Base-by-base conservation (phyloP, 2,329 filamentous ascomycete genomes). In the Fusarium paranaense region DNA sequence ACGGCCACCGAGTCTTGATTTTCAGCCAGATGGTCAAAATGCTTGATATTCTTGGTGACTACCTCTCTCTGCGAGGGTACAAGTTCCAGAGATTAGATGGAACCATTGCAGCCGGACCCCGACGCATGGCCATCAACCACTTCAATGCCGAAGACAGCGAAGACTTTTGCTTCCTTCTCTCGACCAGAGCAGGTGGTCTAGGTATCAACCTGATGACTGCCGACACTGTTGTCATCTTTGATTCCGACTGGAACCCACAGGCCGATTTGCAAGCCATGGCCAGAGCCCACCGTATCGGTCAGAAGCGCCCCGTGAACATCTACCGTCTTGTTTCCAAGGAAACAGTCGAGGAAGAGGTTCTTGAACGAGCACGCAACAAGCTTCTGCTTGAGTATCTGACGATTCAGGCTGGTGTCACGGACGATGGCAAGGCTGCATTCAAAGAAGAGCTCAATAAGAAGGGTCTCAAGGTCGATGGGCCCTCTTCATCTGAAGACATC, bases 11-110 rank as follows among this genome's bases (percentile, higher is more conserved):
- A 64, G 97, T 99, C 14, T 86, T 99, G 72, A 98, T 99, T 74
- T 99, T 99, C 87, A 98, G 96, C 82, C 97, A 99, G 81, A 99
- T 99, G 97, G 97, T 99, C 38, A 97, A 95, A 81, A 98, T 99
- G 94, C 89, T 99, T 25, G 95, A 99, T 79, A 97, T 99, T 62
- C 88, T 99, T 2, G 94, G 95, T 54, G 96, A 99, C 79, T 99
- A 99, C 81, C 90, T 98, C 74, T 94, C 95, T 61, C 90, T 97
- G 62, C 93, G 97, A 72, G 95, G 95, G n/a, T 97, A 98, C 83
- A 92, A 97, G 68, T 98, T 97, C 80, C 97, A 99, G 81, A 91
- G 97, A 20, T 90, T 99, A 9, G 97, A 99, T 81, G 97, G 97
- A 76, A 99, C 97, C 3, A 98, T 99, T 75, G 93, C 94, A 37